Percentiles rank a stretch among this genome's conserved stretches.
Evolutionary conservation across 2,329 filamentous ascomycete species (phyloP).

Genomic region (Fusarium redolens): DNA sequence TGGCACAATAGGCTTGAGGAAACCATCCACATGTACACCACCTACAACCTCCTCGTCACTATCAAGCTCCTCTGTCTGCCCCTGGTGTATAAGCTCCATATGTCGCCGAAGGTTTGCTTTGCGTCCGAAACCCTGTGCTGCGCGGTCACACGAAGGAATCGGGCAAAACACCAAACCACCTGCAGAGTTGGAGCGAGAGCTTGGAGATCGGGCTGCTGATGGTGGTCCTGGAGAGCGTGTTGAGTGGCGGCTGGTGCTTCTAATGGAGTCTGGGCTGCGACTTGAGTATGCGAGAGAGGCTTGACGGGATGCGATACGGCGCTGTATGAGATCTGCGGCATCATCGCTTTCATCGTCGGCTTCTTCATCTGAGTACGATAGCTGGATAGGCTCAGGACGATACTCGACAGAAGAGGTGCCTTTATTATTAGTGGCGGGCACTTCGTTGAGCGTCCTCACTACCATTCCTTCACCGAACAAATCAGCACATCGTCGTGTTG

Average conservation of each 20-base stretch:
- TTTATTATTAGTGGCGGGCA: conserved; percentile 36
- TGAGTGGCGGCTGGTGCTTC: conserved; percentile 38
- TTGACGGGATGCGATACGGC: conserved; percentile 47
- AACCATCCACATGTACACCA: conserved; percentile 76
- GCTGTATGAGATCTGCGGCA: conserved; percentile 43
- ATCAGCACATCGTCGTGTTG: conserved; percentile 78
- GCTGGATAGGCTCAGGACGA: conserved; percentile 45
- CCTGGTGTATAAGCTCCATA: conserved; percentile 53
- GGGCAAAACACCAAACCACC: conserved; percentile 53
- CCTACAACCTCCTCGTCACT: conserved; percentile 68
- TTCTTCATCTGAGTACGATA: conserved; percentile 40
- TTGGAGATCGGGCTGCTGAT: conserved; percentile 18
- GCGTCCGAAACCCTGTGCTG: conserved; percentile 51
- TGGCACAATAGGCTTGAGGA: conserved; percentile 66
- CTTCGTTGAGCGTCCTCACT: conserved; percentile 65
- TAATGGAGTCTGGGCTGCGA: conserved; percentile 39
- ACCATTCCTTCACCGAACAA: conserved; percentile 80
- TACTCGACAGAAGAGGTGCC: conserved; percentile 47
- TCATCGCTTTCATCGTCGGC: conserved; percentile 43
- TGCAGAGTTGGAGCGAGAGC: conserved; percentile 47
- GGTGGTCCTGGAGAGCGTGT: conserved; percentile 33
- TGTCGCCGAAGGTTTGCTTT: conserved; percentile 53
- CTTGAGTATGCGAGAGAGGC: conserved; percentile 46
- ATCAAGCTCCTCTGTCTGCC: conserved; percentile 50
- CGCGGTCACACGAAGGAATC: conserved; percentile 51